phyloP scores from a whole-genome alignment of 108 stramenopile genomes.

The Cylindrotheca fusiformis region DNA sequence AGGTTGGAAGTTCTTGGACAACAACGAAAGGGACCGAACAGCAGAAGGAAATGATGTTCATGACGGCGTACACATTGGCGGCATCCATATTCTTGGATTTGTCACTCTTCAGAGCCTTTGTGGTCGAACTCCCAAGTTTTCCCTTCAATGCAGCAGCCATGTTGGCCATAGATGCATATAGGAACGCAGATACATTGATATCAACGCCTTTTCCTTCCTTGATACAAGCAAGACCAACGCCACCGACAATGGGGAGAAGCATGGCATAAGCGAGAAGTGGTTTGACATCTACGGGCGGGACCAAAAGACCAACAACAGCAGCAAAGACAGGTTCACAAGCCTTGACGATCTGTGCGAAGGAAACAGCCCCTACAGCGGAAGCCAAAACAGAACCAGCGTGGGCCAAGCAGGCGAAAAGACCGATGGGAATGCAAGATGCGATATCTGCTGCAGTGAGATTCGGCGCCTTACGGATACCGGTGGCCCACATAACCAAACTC shows the following conservation, averaged over 20 bases:
- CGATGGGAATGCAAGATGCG: slow-evolving; percentile 76
- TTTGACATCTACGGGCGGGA: slow-evolving; percentile 84
- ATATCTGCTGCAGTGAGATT: slow-evolving; percentile 69
- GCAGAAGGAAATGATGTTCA: slow-evolving; percentile 90
- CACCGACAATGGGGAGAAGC: slow-evolving; percentile 92
- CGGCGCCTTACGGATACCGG: slow-evolving; percentile 75
- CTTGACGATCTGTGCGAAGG: slow-evolving; percentile 96
- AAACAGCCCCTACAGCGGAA: slow-evolving; percentile 92
- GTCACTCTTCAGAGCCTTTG: slow-evolving; percentile 78
- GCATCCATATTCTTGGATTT: slow-evolving; percentile 94
- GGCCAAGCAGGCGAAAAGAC: slow-evolving; percentile 68
- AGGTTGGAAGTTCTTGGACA: slow-evolving; percentile 63
- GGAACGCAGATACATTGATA: slow-evolving; percentile 87
- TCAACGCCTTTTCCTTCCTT: slow-evolving; percentile 91
- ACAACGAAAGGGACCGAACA: slow-evolving; percentile 90
- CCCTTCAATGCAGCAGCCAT: slow-evolving; percentile 85
- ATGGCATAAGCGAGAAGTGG: slow-evolving; percentile 75
- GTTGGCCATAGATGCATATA: slow-evolving; percentile 92
- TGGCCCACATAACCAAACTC: slow-evolving; percentile 68
- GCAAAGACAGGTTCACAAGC: slow-evolving; percentile 96
- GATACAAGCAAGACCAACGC: slow-evolving; percentile 88
- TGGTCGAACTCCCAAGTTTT: slow-evolving; percentile 86
- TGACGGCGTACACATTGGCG: slow-evolving; percentile 93
- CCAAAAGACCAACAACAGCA: slow-evolving; percentile 80
- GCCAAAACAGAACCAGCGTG: slow-evolving; percentile 82